Percentiles rank a stretch among this genome's conserved stretches.
phyloP scores from a whole-genome alignment of 1,139 yeast species.

The Geotrichum cucujoidarum region DNA sequence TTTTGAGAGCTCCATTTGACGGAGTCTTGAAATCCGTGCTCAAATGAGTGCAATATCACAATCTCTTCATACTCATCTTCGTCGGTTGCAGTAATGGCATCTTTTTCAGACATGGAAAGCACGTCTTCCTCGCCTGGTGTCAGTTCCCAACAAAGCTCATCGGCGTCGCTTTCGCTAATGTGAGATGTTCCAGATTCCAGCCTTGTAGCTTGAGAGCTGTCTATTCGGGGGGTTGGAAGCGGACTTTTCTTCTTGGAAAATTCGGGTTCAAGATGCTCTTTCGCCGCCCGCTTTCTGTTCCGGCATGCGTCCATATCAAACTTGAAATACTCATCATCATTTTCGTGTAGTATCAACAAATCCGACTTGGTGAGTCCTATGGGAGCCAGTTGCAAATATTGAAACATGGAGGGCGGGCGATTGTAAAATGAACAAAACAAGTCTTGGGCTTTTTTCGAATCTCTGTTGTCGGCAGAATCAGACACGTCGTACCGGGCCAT shows the following conservation, averaged over 20 bases:
- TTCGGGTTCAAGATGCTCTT: background rate
- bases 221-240: background rate
- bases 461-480: background rate
- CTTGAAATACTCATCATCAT: background rate
- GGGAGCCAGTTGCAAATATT: background rate
- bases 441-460: background rate
- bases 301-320: background rate
- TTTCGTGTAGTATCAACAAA: background rate
- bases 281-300: background rate
- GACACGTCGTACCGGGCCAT: background rate
- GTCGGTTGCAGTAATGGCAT: slow-evolving; percentile 1
- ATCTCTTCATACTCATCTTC: slow-evolving; percentile 6
- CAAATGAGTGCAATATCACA: background rate
- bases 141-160: background rate
- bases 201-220: background rate
- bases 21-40: background rate
- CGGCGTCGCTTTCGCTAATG: background rate
- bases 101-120: background rate
- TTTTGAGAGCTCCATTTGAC: no score
- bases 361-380: background rate
- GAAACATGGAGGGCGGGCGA: background rate
- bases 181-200: background rate
- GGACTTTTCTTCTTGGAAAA: background rate
- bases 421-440: background rate
- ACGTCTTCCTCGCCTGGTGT: background rate